phyloP scores from a whole-genome alignment of 257 asterid species.

The Gardenia jasminoides region DNA sequence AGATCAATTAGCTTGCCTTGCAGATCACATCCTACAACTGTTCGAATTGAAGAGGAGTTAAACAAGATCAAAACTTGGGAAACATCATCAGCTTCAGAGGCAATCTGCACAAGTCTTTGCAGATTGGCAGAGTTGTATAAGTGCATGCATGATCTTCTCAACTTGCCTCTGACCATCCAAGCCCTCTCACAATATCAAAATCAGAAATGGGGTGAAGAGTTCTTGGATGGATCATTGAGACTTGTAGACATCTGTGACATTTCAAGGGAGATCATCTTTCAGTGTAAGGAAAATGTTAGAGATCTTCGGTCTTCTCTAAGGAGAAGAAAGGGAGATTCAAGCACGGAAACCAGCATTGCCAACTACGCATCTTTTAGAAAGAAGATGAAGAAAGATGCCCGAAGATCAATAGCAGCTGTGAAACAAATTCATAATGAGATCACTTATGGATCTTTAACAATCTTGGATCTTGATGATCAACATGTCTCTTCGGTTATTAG shows the following conservation, averaged over 20 bases:
- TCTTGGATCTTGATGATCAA: slow-evolving; percentile 17
- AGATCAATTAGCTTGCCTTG: slow-evolving; percentile 36
- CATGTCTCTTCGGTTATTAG: slow-evolving; percentile 25
- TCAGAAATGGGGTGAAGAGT: slow-evolving; percentile 22
- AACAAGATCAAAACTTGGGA: slow-evolving; percentile 20
- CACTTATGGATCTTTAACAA: background rate
- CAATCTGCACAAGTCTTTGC: slow-evolving; percentile 15
- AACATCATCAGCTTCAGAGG: slow-evolving; percentile 10
- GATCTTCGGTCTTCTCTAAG: slow-evolving; percentile 29
- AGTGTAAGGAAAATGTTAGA: slow-evolving; percentile 25
- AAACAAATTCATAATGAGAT: slow-evolving; percentile 25
- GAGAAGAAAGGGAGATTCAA: slow-evolving; percentile 30
- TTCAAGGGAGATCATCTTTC: slow-evolving; percentile 19
- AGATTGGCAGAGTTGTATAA: slow-evolving; percentile 23
- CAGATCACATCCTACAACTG: slow-evolving; percentile 37
- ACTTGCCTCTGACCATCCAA: slow-evolving; percentile 22
- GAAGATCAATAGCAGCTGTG: slow-evolving; percentile 21
- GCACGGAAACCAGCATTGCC: slow-evolving; percentile 7
- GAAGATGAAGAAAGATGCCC: slow-evolving; percentile 31
- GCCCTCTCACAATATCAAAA: slow-evolving; percentile 23
- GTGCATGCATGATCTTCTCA: slow-evolving; percentile 33
- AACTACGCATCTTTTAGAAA: slow-evolving; percentile 16
- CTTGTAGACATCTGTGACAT: slow-evolving; percentile 31
- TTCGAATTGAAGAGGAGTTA: slow-evolving; percentile 29
- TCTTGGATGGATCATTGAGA: slow-evolving; percentile 28